phyloP scores from a whole-genome alignment of 73 alveolate species.

The Tetrahymena malaccensis region DNA sequence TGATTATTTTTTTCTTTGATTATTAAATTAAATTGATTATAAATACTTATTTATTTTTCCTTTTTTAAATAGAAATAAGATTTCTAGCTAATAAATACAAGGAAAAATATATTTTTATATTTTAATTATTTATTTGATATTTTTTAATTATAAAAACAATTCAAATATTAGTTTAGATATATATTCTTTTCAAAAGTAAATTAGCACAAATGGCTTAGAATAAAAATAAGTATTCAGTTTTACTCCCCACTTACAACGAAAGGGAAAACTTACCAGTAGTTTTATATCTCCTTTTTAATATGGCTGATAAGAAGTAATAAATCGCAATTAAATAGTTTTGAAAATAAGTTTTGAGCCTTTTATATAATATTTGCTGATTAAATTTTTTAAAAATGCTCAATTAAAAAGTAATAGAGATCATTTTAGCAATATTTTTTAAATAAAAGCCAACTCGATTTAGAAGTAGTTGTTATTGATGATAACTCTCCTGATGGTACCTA shows the following conservation, averaged over 20 bases:
- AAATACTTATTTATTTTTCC: no score
- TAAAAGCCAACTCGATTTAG: constrained; percentile 59
- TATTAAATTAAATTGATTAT: no score
- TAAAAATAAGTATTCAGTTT: constrained; percentile 71
- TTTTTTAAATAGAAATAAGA: not conserved
- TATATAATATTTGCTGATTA: no score
- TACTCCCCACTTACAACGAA: constrained; percentile 96
- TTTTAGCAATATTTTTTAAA: not conserved
- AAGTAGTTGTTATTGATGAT: constrained; percentile 93
- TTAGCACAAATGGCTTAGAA: constrained; percentile 1
- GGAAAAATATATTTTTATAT: not conserved
- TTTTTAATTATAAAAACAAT: not conserved
- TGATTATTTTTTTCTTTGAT: no score
- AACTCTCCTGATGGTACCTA: constrained; percentile 95
- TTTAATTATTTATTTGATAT: not conserved
- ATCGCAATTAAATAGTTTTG: not conserved
- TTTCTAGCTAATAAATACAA: not conserved
- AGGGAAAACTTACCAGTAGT: constrained; percentile 93
- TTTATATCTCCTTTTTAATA: constrained; percentile 62
- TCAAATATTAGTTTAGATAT: not conserved
- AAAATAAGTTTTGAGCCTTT: not conserved
- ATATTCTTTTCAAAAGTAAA: not conserved
- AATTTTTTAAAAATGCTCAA: no score
- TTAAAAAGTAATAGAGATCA: no score
- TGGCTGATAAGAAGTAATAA: constrained; percentile 55